These are phyloP conservation scores for Ceratocystis lukuohia DNA, from an alignment of 2,329 filamentous ascomycete species.

Conservation along the genomic window DNA sequence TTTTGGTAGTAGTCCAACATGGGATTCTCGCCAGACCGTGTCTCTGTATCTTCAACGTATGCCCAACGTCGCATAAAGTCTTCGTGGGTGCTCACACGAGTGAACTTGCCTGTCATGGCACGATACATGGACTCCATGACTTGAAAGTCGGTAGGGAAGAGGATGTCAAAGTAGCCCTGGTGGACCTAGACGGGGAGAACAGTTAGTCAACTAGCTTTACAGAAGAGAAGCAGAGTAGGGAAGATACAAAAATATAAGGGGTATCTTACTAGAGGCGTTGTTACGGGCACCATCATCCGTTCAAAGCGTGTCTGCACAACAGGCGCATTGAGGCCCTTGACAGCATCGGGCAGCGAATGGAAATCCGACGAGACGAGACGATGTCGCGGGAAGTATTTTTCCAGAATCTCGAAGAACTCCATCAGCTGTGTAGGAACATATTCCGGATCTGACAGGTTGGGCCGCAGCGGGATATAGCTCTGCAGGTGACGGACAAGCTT, in stretches of 20 bases:
- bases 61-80: slow-evolving; percentile 87
- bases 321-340: slow-evolving; percentile 75
- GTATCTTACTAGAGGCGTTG: slow-evolving; percentile 66
- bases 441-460: slow-evolving; percentile 70
- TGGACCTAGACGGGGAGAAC: slow-evolving; percentile 50
- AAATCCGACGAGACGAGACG: slow-evolving; percentile 85
- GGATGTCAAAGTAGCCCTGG: slow-evolving; percentile 97
- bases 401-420: slow-evolving; percentile 90
- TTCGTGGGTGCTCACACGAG: slow-evolving; percentile 70
- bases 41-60: slow-evolving; percentile 78
- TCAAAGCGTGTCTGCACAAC: slow-evolving; percentile 93
- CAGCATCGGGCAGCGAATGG: slow-evolving; percentile 67
- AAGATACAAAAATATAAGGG: neutral
- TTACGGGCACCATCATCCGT: slow-evolving; percentile 74
- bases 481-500: slow-evolving; percentile 48
- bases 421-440: slow-evolving; percentile 90
- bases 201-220: neutral
- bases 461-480: slow-evolving; percentile 52
- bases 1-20: slow-evolving; percentile 90
- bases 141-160: slow-evolving; percentile 91
- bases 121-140: slow-evolving; percentile 87
- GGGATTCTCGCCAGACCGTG: slow-evolving; percentile 83
- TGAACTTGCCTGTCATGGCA: slow-evolving; percentile 83
- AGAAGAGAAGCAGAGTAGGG: neutral
- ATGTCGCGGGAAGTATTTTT: slow-evolving; percentile 79